A percentile compares a stretch with the other conserved stretches of the same genome.
phyloP scores from a whole-genome alignment of 225 moss, liverwort and hornwort genomes.

The Marchantia polymorpha region DNA sequence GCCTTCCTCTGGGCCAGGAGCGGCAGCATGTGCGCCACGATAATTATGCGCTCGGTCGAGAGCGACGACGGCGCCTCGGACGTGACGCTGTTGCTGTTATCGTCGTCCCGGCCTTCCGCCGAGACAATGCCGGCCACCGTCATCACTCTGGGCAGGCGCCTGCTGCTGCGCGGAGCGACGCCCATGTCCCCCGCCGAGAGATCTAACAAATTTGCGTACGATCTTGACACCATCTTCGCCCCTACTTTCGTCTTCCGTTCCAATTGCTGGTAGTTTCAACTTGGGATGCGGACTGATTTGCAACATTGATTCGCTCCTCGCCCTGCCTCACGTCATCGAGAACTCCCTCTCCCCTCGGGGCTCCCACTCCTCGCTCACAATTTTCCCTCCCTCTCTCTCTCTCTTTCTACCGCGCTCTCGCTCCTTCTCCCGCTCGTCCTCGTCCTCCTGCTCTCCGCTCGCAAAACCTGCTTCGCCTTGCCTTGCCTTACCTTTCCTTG shows the following conservation, averaged over 20 bases:
- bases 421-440: not conserved
- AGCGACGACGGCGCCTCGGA: slow-evolving; percentile 37
- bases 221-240: slow-evolving; percentile 35
- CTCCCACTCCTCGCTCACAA: not conserved
- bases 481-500: not conserved
- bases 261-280: slow-evolving; percentile 22
- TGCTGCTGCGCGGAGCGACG: slow-evolving; percentile 25
- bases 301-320: slow-evolving; percentile 37
- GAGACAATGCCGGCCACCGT: slow-evolving; percentile 30
- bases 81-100: slow-evolving; percentile 32
- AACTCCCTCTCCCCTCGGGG: not conserved
- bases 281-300: slow-evolving; percentile 36
- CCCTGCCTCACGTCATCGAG: slow-evolving; percentile 19
- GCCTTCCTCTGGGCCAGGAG: slow-evolving; percentile 59
- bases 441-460: not conserved
- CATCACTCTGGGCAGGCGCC: slow-evolving; percentile 30
- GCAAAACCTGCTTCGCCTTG: not conserved
- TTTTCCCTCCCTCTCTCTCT: no score
- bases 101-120: slow-evolving; percentile 15
- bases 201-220: slow-evolving; percentile 39
- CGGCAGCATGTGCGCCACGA: slow-evolving; percentile 85
- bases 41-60: slow-evolving; percentile 60
- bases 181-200: slow-evolving; percentile 32
- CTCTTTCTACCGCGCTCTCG: not conserved
- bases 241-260: not conserved